Evolutionary conservation across 176 grass and related monocot genomes (phyloP).

Genomic region (Luzula sylvatica): DNA sequence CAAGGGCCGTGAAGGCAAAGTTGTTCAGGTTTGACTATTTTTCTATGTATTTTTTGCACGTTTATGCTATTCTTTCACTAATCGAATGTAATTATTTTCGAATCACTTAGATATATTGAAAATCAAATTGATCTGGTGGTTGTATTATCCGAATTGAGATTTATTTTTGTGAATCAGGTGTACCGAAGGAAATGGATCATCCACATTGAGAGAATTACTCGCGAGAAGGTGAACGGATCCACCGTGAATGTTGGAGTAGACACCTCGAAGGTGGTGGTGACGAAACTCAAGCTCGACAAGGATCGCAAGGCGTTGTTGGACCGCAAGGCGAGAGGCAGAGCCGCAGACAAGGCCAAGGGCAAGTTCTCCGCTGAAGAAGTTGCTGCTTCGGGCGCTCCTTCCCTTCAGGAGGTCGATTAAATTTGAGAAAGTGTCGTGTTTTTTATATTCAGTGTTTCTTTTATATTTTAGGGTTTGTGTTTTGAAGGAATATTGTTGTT

Average conservation of each 20-base stretch:
- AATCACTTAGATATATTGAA: too few relatives aligned
- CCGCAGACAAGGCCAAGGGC: constrained; percentile 88
- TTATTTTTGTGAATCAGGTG: constrained; percentile 11
- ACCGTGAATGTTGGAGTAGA: constrained; percentile 87
- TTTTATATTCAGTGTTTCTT: constrained; percentile 1
- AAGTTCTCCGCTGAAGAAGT: constrained; percentile 91
- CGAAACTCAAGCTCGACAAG: constrained; percentile 99
- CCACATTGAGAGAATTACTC: constrained; percentile 86
- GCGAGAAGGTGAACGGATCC: constrained; percentile 95
- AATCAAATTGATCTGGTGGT: too few relatives aligned
- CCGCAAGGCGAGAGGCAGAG: constrained; percentile 75
- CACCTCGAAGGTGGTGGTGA: constrained; percentile 63
- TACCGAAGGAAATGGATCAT: constrained; percentile 97
- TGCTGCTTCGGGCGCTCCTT: constrained; percentile 50
- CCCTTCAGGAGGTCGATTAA: constrained; percentile 90
- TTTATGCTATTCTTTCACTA: background rate
- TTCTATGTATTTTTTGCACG: too few relatives aligned
- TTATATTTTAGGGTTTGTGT: constrained; percentile 3
- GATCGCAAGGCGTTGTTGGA: constrained; percentile 86
- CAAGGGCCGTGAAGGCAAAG: constrained; percentile 96
- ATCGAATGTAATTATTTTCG: too few relatives aligned
- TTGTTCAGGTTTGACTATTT: constrained; percentile 41
- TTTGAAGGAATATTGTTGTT: background rate
- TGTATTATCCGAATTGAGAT: too few relatives aligned
- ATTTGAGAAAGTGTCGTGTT: background rate